These are phyloP conservation scores for Pisolithus thermaeus DNA, from an alignment of 1,284 basidiomycete genomes.

Conservation along the genomic window DNA sequence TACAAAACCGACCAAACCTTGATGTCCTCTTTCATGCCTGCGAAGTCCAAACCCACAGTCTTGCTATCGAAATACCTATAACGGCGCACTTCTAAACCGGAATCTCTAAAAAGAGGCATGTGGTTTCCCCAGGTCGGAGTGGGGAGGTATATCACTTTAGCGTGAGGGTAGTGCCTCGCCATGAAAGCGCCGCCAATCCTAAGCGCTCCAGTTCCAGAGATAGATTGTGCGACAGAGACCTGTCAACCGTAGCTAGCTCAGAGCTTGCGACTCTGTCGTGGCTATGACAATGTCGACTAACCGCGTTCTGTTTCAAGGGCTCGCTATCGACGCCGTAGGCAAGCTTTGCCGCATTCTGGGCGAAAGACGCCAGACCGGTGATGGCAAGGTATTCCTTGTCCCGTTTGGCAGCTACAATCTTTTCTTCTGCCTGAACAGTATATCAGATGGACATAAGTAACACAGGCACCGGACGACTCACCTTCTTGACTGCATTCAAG, in stretches of 20 bases:
- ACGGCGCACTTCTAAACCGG: conserved; percentile 87
- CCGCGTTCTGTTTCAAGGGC: conserved; percentile 72
- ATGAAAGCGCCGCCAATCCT: conserved; percentile 96
- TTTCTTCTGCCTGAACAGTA: conserved; percentile 68
- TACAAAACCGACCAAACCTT: conserved; percentile 42
- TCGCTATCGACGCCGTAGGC: conserved; percentile 85
- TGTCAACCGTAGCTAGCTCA: conserved; percentile 26
- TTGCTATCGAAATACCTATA: conserved; percentile 96
- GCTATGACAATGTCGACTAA: conserved; percentile 36
- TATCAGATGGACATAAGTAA: conserved; percentile 4
- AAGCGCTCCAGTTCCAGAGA: conserved; percentile 97
- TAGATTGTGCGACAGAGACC: conserved; percentile 92
- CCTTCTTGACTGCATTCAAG: conserved; percentile 85
- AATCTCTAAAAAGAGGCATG: conserved; percentile 82
- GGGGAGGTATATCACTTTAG: conserved; percentile 91
- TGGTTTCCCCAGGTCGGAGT: conserved; percentile 98
- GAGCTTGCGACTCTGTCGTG: not conserved
- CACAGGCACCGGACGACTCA: conserved; percentile 23
- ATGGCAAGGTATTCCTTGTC: conserved; percentile 99
- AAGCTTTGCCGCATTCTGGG: conserved; percentile 83
- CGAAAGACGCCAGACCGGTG: conserved; percentile 86
- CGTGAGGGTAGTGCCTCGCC: conserved; percentile 81
- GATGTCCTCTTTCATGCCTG: conserved; percentile 85
- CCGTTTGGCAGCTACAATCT: conserved; percentile 58
- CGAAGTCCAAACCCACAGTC: conserved; percentile 92